Conservation (phyloP, 2,329 filamentous ascomycete genomes). For the Neopestalotiopsis rosae region DNA sequence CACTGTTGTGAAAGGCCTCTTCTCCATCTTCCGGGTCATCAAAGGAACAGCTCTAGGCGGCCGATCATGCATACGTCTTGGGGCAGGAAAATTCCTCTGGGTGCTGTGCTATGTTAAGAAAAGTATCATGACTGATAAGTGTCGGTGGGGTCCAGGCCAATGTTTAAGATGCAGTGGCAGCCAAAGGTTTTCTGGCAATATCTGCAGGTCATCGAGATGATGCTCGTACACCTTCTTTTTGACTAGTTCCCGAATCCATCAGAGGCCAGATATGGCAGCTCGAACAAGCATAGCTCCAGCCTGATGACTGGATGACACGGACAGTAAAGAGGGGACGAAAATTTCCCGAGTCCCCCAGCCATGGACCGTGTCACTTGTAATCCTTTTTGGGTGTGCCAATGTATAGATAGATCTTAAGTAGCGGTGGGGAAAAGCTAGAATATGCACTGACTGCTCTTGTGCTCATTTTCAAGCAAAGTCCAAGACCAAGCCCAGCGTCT, state of each 20-base stretch:
- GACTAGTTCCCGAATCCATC: background rate
- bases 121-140: background rate
- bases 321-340: background rate
- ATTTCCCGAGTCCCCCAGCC: background rate
- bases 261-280: background rate
- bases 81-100: background rate
- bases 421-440: background rate
- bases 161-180: background rate
- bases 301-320: background rate
- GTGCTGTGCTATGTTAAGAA: background rate
- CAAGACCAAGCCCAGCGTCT: background rate
- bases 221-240: background rate
- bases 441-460: background rate
- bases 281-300: background rate
- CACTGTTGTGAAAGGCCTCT: too few relatives aligned
- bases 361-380: background rate
- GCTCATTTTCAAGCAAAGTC: background rate
- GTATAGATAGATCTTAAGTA: background rate
- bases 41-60: background rate
- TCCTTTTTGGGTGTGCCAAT: background rate
- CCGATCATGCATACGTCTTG: background rate
- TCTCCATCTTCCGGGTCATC: background rate
- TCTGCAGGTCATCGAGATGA: conserved; percentile 2
- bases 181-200: background rate
- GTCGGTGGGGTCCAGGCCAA: background rate